Conservation (phyloP, 495 filamentous ascomycete species). For the Xylaria longipes region DNA sequence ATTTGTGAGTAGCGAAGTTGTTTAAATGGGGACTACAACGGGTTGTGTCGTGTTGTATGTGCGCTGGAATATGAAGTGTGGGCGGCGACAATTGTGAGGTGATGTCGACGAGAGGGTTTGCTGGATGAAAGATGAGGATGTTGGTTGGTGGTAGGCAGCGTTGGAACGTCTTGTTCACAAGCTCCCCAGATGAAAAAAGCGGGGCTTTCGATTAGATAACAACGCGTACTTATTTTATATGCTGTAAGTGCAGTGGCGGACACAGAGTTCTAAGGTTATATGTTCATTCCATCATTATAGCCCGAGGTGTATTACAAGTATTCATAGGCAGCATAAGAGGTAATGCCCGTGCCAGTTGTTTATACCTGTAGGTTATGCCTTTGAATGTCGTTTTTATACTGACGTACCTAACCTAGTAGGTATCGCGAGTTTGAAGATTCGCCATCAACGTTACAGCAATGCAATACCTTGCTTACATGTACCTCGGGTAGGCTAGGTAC, state of each 20-base stretch:
- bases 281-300: neutral
- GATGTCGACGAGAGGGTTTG: neutral
- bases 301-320: no score
- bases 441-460: neutral
- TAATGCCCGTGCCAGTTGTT: no score
- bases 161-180: neutral
- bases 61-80: neutral
- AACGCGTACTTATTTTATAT: neutral
- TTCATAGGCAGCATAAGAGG: no score
- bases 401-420: no score
- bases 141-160: neutral
- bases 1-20: neutral
- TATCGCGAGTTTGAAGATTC: neutral
- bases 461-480: no score
- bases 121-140: neutral
- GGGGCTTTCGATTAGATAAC: slow-evolving; percentile 6
- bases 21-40: neutral
- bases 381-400: no score
- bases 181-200: slow-evolving; percentile 6
- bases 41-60: neutral
- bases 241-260: neutral
- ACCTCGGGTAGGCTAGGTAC: no score
- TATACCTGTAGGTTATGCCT: no score
- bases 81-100: neutral
- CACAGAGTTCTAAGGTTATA: neutral